Base-by-base conservation (phyloP, 106 monocot species). In the Hemerocallis citrina region DNA sequence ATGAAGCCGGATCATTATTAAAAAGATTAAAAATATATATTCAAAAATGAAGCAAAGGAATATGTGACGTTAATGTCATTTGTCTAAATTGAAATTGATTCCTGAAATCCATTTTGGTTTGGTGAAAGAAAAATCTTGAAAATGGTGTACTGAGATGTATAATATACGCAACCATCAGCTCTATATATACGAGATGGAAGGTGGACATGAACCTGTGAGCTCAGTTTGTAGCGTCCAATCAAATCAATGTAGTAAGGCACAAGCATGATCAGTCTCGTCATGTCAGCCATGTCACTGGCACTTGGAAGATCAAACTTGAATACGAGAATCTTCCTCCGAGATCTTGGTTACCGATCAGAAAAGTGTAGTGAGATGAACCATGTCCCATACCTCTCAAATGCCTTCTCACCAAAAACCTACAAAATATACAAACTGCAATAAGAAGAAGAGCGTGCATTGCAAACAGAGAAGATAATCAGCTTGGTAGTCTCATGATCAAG, bases 161-260 rank as follows among this genome's bases (percentile, higher is more conserved):
- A n/a, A n/a, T n/a, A n/a, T n/a, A n/a, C n/a, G n/a, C n/a, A n/a
- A n/a, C n/a, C n/a, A n/a, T n/a, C n/a, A n/a, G n/a, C n/a, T n/a
- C n/a, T n/a, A n/a, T n/a, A n/a, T n/a, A n/a, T n/a, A n/a, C n/a
- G n/a, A 32, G 5, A 16, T 16, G 29, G 6, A 30, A 17, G 42
- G 7, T 23, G 15, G 1, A 44, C 30, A 16, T 28, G 16, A 41
- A 95, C 95, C 76, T 90, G 86, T 22, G 78, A 49, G 45, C 95
- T 90, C 16, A 86, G 73, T 59, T 87, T 95, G 80, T 95, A 95
- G 61, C 95, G 95, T 24, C 95, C 95, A 75, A 95, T 62, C 42
- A 95, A 27, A 71, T 95, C 95, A 33, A 95, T 95, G 57, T 95
- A 95, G 64, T 86, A 95, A 13, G 95, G 95, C 38, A 95, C 76